Evolutionary conservation across 495 filamentous ascomycete genomes (phyloP), one percentile per base, ranked within the genome.

Genomic region (Pseudevernia furfuracea): DNA sequence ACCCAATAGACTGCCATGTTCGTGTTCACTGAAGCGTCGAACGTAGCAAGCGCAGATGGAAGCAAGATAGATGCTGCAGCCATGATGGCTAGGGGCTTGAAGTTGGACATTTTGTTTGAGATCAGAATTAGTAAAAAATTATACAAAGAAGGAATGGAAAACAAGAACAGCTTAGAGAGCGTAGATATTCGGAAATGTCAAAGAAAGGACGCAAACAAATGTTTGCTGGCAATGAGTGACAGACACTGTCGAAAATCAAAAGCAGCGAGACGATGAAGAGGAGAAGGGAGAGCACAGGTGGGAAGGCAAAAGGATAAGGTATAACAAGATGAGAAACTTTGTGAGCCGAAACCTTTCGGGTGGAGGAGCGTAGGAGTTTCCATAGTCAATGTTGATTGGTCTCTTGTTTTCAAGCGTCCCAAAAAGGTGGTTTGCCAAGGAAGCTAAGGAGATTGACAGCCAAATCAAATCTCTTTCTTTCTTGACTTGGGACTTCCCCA

Each of bases 1-100:
- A 84, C 87, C 78, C 84, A 89, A 72, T 89, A 89, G 32, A 89
- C 75, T 30, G 82, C 84, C 67, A 89, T 70, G 70, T 88, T 89
- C 63, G 76, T 79, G n/a, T 76, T 78, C 7, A 78, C 73, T 38
- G 66, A 60, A 6, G 78, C 63, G 68, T 80, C 71, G 68, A 87
- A 83, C 41, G 67, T 67, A 48, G 74, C 72, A 34, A 77, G 59
- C n/a, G 70, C 74, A 58, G 69, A 67, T 63, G 53, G 71, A 41
- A 52, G 23, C 17, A 53, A 32, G 21, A 41, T 44, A 49, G 59
- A 58, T 30, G 65, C 34, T 19, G 28, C 46, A 17, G 67, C 62
- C 65, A 66, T 32, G 3, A 61, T 28, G 66, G 70, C 68, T 55
- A 77, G 23, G 56, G 67, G 65, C 39, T 68, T 76, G 61, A 43